These are phyloP conservation scores for Podospora pseudopauciseta DNA, from an alignment of 495 filamentous ascomycete genomes.

Conservation along the genomic window DNA sequence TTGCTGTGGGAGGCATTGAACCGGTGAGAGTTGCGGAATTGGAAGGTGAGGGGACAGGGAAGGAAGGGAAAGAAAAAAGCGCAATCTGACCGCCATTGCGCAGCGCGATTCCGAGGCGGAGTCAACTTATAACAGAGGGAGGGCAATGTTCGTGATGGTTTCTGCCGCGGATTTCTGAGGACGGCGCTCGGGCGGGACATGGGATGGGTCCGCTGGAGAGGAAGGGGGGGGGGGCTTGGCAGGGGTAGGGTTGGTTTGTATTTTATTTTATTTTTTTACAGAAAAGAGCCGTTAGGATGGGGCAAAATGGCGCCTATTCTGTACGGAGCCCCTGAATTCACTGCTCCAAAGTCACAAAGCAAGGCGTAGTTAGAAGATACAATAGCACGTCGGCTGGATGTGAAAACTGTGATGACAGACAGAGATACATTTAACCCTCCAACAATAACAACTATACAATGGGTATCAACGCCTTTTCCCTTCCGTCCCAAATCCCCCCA, in stretches of 20 bases:
- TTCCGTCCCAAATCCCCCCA: neutral
- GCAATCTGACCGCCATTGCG: constrained; percentile 11
- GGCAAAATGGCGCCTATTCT: too few relatives aligned
- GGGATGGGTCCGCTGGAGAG: neutral
- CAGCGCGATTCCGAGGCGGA: constrained; percentile 4
- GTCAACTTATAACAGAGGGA: constrained; percentile 15
- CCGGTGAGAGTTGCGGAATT: neutral
- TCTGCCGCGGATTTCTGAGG: constrained; percentile 48
- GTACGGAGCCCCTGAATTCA: too few relatives aligned
- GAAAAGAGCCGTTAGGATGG: too few relatives aligned
- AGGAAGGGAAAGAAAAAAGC: constrained; percentile 2
- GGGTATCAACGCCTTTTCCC: neutral
- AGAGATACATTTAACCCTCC: neutral
- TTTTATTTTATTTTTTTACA: too few relatives aligned
- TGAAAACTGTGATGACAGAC: neutral
- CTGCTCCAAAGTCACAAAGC: too few relatives aligned
- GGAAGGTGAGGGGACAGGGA: neutral
- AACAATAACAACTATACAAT: neutral
- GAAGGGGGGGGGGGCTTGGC: neutral
- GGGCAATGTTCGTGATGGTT: constrained; percentile 43
- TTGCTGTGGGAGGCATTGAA: constrained; percentile 14
- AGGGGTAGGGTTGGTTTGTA: neutral
- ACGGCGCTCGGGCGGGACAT: constrained; percentile 7
- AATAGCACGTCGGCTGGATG: too few relatives aligned
- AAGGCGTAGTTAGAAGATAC: too few relatives aligned